These are phyloP conservation scores for Tylopilus balloui DNA, from an alignment of 768 basidiomycete species.

Conservation along the genomic window DNA sequence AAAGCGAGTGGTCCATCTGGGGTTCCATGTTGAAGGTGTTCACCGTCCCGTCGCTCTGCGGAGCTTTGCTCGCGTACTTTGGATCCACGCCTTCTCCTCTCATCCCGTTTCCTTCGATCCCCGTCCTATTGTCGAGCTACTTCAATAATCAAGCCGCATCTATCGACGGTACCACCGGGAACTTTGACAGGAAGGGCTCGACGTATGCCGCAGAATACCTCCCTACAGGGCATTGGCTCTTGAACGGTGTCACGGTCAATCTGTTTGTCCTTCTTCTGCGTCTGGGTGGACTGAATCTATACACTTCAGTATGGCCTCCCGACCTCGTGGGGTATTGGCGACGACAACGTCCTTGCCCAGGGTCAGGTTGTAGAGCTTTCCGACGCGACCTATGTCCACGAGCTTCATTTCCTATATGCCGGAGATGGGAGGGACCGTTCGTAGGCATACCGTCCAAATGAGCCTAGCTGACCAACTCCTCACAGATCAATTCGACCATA, in stretches of 20 bases:
- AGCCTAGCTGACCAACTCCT: background rate
- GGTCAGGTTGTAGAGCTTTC: slow-evolving; percentile 38
- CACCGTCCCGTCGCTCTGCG: slow-evolving; percentile 21
- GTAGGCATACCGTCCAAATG: slow-evolving; percentile 3
- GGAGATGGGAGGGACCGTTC: slow-evolving; percentile 37
- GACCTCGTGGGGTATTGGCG: slow-evolving; percentile 34
- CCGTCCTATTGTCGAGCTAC: slow-evolving; percentile 28
- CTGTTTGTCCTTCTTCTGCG: background rate
- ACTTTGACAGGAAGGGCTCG: slow-evolving; percentile 38
- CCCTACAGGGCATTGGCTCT: slow-evolving; percentile 36
- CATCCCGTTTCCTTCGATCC: slow-evolving; percentile 30
- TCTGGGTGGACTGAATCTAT: background rate
- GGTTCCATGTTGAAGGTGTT: slow-evolving; percentile 16
- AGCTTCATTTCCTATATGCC: slow-evolving; percentile 47
- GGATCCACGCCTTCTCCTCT: slow-evolving; percentile 10
- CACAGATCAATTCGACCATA: slow-evolving; percentile 32
- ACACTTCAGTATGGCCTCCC: slow-evolving; percentile 43
- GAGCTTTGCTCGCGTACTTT: slow-evolving; percentile 19
- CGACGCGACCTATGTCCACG: slow-evolving; percentile 37
- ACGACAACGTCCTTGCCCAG: slow-evolving; percentile 44
- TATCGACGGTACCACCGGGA: slow-evolving; percentile 32
- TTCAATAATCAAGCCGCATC: slow-evolving; percentile 45
- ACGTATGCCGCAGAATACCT: slow-evolving; percentile 41
- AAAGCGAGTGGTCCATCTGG: slow-evolving; percentile 9
- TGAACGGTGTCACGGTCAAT: slow-evolving; percentile 39